Conservation (phyloP, 148 eudicot genomes). For the Rhododendron vialii region DNA sequence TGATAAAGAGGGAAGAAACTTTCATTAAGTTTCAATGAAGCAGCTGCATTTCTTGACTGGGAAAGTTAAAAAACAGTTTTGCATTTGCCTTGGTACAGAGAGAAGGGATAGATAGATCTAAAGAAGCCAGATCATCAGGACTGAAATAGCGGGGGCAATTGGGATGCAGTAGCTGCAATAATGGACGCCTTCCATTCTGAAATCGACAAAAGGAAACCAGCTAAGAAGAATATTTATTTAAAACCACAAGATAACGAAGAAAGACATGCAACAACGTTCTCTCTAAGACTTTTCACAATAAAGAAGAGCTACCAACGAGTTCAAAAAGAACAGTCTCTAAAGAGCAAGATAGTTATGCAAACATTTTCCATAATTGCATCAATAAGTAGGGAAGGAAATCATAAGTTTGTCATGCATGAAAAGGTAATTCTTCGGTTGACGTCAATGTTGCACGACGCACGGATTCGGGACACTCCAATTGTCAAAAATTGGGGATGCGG, state of each 20-base stretch:
- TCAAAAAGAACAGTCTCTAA: not conserved
- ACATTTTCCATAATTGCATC: not conserved
- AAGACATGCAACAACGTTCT: not conserved
- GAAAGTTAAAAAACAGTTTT: not conserved
- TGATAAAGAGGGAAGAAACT: constrained; percentile 6
- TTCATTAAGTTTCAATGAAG: constrained; percentile 1
- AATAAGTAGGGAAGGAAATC: not conserved
- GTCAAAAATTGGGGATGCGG: not conserved
- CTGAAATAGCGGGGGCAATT: constrained; percentile 68
- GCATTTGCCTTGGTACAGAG: constrained; percentile 53
- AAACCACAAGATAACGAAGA: not conserved
- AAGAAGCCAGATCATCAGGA: constrained; percentile 70
- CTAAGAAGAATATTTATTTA: not conserved
- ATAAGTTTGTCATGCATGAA: not conserved
- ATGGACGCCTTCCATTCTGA: constrained; percentile 77
- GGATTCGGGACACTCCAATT: not conserved
- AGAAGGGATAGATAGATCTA: constrained; percentile 63
- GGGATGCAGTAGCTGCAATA: constrained; percentile 87
- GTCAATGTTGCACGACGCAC: not conserved
- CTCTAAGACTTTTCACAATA: not conserved
- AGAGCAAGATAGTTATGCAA: not conserved
- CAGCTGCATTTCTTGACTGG: not conserved
- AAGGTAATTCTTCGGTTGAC: not conserved
- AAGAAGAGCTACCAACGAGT: not conserved
- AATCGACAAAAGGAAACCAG: constrained; percentile 6